Evolutionary conservation across 768 basidiomycete genomes (phyloP), one percentile per base, ranked within the genome.

Genomic region (Lentinula sp.): DNA sequence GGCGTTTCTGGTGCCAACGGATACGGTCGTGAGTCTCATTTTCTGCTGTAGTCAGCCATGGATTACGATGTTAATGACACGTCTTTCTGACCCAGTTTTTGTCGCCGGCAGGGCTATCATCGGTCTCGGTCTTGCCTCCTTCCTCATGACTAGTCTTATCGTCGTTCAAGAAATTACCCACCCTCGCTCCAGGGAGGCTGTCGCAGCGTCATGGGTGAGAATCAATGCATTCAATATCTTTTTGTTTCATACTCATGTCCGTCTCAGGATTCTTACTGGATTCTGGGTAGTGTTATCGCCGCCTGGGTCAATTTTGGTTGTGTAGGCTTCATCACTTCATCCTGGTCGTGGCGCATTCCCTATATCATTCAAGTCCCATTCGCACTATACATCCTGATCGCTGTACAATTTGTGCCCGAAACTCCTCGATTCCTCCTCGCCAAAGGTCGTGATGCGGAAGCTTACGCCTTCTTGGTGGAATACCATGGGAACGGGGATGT

Each of bases 311-410:
- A 48, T 20, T 48, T 48, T 23, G 46, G 46, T 9, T 48, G 46
- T 13, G 46, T 48, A 20, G 46, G 46, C 8, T 48, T 20, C 20
- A 48, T 48, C 10, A 48, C 46, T 9, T 48, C 46, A 23, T 48
- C 46, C 49, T 77, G 76, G 77, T 74, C 72, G 6, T 80, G 79
- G 79, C 73, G 79, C 32, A 78, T 81, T 12, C 79, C 77, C 2
- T 72, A 77, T 35, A 42, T 72, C 33, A 67, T 79, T 5, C 79
- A 80, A 62, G 65, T 71, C 45, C 65, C 71, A 3, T 55, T 62
- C 12, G 54, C 53, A 20, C n/a, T 63, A 6, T 32, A 73, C 32
- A 52, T 70, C 32, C 70, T 81, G 9, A 51, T 67, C 43, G 65
- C 80, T 57, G 71, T 81, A 52, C 76, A 72, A 66, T 73, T 79